phyloP scores from a whole-genome alignment of 2,329 filamentous ascomycete genomes.

The Ciborinia camelliae region DNA sequence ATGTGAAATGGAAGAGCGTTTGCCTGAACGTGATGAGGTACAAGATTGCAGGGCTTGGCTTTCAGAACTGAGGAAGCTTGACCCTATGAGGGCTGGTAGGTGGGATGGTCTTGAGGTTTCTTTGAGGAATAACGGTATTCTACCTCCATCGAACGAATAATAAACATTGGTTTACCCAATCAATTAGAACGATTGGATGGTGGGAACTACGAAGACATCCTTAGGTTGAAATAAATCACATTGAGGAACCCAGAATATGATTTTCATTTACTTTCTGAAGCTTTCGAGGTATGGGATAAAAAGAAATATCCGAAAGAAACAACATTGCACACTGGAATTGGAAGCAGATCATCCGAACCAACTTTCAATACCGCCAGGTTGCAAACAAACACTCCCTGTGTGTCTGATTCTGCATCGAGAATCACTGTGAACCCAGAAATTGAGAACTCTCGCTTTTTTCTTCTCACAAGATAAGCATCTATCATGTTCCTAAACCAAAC shows the following conservation, averaged over 20 bases:
- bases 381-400: too few species aligned
- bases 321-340: not conserved
- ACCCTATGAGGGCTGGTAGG: conserved; percentile 37
- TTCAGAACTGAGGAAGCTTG: conserved; percentile 34
- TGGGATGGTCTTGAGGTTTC: conserved; percentile 36
- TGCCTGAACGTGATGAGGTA: conserved; percentile 42
- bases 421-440: not conserved
- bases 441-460: not conserved
- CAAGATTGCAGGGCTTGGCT: conserved; percentile 35
- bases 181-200: not conserved
- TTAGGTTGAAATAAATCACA: not conserved
- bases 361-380: too few species aligned
- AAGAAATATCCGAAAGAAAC: not conserved
- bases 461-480: not conserved
- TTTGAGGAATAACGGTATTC: not conserved
- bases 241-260: not conserved
- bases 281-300: not conserved
- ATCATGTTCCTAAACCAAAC: not conserved
- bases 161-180: not conserved
- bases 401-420: too few species aligned
- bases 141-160: not conserved
- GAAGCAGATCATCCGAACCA: not conserved
- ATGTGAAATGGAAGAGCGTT: conserved; percentile 49
- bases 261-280: not conserved
- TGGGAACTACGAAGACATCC: not conserved